Base-by-base conservation (phyloP, 2,329 filamentous ascomycete species). In the Mycocentrospora acerina region DNA sequence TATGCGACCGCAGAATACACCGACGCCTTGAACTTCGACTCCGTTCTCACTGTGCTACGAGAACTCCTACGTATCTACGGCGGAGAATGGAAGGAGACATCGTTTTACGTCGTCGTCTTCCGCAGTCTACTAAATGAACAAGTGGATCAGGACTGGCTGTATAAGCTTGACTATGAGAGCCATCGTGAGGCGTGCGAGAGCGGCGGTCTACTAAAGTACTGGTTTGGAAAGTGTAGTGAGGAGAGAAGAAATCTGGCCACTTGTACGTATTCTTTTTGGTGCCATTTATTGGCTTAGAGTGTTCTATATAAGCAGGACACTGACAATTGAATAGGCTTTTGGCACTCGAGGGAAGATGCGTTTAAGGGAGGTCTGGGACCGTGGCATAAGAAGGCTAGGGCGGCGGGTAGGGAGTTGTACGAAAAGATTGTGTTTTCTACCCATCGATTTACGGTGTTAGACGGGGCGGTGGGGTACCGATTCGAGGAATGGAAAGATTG, bases 141-240 rank as follows among this genome's bases (percentile, higher is more conserved):
- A 10, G 85, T 84, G 1, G 81, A 88, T 46, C 81, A 81, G 42
- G 78, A 79, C 9, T 76, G 85, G 42, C 76, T 95, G 26, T 83
- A 83, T 27, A 74, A 76, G 17, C 75, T 95, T 22, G 90, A 95
- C 67, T 83, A 84, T 59, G 81, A 81, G 42, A 86, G 86, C 6
- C 90, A 95, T 64, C 76, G 79, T 16, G 90, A 95, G 64, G 90
- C 90, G 10, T 84, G 83, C 13, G 77, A 77, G 26, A 87, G 82
- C 56, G 90, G 90, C 5, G 89, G 89, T 0, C 79, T 96, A 60
- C 70, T 95, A 60, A 95, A 95, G 67, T 95, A 96, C 68, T 95
- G 90, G 89, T 95, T 94, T 66, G 88, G 89, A 2, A 75, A 72
- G 24, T 83, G 85, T 14, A 82, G 94, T 69, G 71, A 66, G 29